Evolutionary conservation across 352 stramenopile genomes (phyloP).

Genomic region (Globisporangium viniferum): DNA sequence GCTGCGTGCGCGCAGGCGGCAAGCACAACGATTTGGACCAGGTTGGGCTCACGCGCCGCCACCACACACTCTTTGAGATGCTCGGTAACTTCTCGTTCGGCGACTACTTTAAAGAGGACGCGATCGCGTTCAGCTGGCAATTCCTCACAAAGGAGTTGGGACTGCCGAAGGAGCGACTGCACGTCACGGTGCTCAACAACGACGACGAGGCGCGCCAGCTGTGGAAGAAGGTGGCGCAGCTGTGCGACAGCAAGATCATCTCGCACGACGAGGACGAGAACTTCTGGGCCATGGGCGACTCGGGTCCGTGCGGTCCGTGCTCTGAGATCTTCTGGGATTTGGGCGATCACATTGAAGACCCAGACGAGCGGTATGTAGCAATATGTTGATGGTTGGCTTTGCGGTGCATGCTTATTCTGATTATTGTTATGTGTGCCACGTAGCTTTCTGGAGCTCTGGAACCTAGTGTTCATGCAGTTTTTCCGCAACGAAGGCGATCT

Average conservation of each 20-base stretch:
- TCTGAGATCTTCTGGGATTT: conserved; percentile 96
- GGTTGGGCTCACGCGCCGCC: conserved; percentile 95
- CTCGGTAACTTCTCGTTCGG: conserved; percentile 98
- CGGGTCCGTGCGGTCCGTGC: conserved; percentile 92
- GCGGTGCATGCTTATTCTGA: too few relatives aligned
- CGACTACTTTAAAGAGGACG: conserved; percentile 97
- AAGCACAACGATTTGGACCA: conserved; percentile 99
- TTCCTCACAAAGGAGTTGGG: conserved; percentile 91
- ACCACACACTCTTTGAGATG: conserved; percentile 99
- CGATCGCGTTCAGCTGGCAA: conserved; percentile 93
- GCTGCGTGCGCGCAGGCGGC: conserved; percentile 95
- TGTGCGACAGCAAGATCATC: conserved; percentile 48
- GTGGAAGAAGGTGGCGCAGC: conserved; percentile 52
- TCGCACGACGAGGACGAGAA: conserved; percentile 90
- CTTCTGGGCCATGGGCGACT: conserved; percentile 97
- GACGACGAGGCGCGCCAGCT: conserved; percentile 59
- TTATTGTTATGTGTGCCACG: too few relatives aligned
- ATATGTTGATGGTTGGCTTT: conserved; percentile 27
- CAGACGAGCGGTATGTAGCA: conserved; percentile 44
- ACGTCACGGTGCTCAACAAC: conserved; percentile 65
- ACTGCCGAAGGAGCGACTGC: conserved; percentile 49
- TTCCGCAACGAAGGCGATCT: conserved; percentile 82
- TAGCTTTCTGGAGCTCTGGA: conserved; percentile 94
- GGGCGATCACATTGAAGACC: conserved; percentile 72
- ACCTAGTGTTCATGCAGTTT: conserved; percentile 98